Evolutionary conservation across 148 eudicot species (phyloP), one percentile per base, ranked within the genome.

Genomic region (Talinum fruticosum): DNA sequence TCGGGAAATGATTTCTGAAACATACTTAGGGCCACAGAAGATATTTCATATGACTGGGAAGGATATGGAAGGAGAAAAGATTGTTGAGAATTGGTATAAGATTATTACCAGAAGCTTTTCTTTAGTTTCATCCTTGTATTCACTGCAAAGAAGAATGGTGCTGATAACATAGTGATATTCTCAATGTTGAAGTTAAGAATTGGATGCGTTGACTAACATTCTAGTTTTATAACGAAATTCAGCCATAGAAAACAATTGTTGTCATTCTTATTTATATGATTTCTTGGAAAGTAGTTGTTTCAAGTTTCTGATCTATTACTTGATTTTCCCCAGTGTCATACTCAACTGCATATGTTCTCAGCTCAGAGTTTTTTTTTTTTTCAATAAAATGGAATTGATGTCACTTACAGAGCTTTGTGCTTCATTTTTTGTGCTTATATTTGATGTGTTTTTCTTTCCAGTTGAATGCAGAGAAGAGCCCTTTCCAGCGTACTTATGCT

Each of bases 391-490:
- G 24, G 21, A 8, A 29, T 16, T 29, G 54, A 15, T 69, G 73
- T 53, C 5, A 66, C 30, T 64, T 6, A 1, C 2, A 13, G 34
- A 21, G 32, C 8, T 77, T 54, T 69, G 29, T 35, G 38, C 65
- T 61, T 37, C 21, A 64, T 53, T 73, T 18, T 64, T 36, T 76
- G 14, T 69, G 14, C n/a, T 29, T 51, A 66, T 57, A 19, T 69
- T 65, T 75, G 19, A 33, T 79, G 13, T 38, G n/a, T 78, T 24
- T 73, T 37, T 62, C 19, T 81, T 71, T 84, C 21, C 93, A 91
- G 96, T 86, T 91, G 82, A 91, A 91, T 82, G 79, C 91, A 19
- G 96, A 91, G 49, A 91, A 91, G 84, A 91, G 96, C 47, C 96
- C 96, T 24, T 91, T 91, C 81, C 96, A 91, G 83, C 82, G 91